Conservation (phyloP, 1,284 basidiomycete species). For the Pseudozyma sp. region DNA sequence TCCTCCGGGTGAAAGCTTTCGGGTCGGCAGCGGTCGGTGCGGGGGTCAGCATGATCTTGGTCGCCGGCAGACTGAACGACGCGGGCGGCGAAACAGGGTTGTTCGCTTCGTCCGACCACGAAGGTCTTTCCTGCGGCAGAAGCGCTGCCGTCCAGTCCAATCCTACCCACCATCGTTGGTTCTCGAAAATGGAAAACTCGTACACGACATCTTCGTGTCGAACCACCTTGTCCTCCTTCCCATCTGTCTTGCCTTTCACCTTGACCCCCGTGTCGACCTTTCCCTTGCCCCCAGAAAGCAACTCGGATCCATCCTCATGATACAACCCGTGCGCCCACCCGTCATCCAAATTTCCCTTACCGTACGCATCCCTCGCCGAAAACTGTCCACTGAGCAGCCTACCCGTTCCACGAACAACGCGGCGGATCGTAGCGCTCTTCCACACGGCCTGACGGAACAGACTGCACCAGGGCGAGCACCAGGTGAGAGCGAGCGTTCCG, state of each 20-base stretch:
- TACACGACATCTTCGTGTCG: conserved; percentile 64
- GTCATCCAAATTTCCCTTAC: conserved; percentile 46
- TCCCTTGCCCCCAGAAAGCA: conserved; percentile 7
- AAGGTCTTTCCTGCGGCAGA: conserved; percentile 87
- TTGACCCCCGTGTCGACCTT: not conserved
- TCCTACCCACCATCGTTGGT: conserved; percentile 85
- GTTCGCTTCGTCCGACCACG: conserved; percentile 75
- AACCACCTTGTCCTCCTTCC: conserved; percentile 37
- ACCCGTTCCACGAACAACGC: conserved; percentile 40
- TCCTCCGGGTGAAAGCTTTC: conserved; percentile 59
- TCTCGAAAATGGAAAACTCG: conserved; percentile 78
- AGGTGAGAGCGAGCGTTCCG: conserved; percentile 63
- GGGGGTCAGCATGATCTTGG: conserved; percentile 64
- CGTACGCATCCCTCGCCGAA: conserved; percentile 33
- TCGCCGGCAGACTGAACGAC: conserved; percentile 73
- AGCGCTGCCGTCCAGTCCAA: conserved; percentile 90
- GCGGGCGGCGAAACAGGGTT: conserved; percentile 71
- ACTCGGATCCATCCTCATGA: conserved; percentile 20
- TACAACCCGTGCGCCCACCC: conserved; percentile 33
- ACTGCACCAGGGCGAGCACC: conserved; percentile 67
- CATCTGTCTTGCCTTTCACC: not conserved
- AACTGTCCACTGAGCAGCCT: conserved; percentile 48
- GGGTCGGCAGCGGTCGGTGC: conserved; percentile 51
- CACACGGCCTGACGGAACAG: conserved; percentile 63
- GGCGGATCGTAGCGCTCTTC: conserved; percentile 63